These are phyloP conservation scores for Puccinia novopanici DNA, from an alignment of 1,284 basidiomycete species.

Conservation along the genomic window DNA sequence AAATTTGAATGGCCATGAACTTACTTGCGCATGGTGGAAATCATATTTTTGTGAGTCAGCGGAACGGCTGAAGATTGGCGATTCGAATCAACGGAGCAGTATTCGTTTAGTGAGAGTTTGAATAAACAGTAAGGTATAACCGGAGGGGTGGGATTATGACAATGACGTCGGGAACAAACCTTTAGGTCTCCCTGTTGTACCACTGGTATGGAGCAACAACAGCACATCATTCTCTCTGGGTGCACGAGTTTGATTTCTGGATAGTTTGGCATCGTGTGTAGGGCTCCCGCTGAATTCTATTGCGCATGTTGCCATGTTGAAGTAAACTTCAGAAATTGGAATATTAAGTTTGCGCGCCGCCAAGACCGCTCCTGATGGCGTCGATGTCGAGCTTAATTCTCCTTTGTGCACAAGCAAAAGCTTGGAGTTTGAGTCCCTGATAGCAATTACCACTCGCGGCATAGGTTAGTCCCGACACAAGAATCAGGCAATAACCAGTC, in stretches of 20 bases:
- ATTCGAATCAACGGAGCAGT: background rate
- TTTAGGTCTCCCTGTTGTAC: conserved; percentile 67
- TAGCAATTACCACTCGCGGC: background rate
- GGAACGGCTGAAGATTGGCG: conserved; percentile 64
- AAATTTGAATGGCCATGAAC: conserved; percentile 53
- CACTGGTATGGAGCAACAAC: conserved; percentile 63
- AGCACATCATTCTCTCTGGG: conserved; percentile 33
- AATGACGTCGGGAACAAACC: conserved; percentile 52
- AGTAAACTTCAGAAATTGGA: conserved; percentile 42
- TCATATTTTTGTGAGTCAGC: conserved; percentile 66
- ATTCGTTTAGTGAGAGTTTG: background rate
- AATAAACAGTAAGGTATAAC: background rate
- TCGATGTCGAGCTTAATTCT: conserved; percentile 6
- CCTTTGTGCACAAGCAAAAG: conserved; percentile 38
- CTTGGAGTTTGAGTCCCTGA: conserved; percentile 39
- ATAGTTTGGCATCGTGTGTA: background rate
- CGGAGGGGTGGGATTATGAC: background rate
- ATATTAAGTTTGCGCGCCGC: conserved; percentile 42
- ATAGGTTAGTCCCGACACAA: background rate
- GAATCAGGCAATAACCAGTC: background rate
- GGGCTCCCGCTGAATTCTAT: conserved; percentile 16
- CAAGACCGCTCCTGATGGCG: conserved; percentile 31
- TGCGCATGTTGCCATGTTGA: background rate
- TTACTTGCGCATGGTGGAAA: conserved; percentile 66
- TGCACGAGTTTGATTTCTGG: background rate